Evolutionary conservation across 2,329 filamentous ascomycete genomes (phyloP), one percentile per base, ranked within the genome.

Genomic region (Penicillium sp.): DNA sequence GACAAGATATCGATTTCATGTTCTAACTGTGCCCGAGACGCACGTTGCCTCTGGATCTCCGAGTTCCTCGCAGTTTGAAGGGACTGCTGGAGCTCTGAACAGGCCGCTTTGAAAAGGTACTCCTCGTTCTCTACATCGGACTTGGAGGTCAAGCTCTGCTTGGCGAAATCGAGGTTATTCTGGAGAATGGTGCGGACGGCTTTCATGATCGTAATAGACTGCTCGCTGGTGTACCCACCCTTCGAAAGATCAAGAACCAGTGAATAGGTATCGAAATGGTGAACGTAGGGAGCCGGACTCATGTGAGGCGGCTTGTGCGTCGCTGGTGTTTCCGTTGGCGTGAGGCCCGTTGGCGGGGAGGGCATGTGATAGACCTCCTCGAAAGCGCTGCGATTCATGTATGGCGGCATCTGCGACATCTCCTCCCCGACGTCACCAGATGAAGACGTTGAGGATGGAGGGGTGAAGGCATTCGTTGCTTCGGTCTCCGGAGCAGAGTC

Each of bases 221-320:
- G 94, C 0, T 82, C 83, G 46, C 85, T 81, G 1, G 85, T 86
- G 76, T 92, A 97, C 0, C 89, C 89, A 13, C 87, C 87, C 0
- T 78, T 79, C 18, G 87, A 83, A 16, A 99, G 86, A 68, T 91
- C 87, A 70, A 89, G 89, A 16, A 98, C 95, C 5, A 98, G 84
- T 14, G 87, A 88, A 76, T 95, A 99, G 24, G 89, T 96, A 77
- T 99, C 94, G 76, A 99, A 99, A 78, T 98, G 92, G 78, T 99
- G 95, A 36, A 96, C 87, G 72, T 96, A 96, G 1, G 88, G 90
- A 7, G 90, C 86, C 0, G 91, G 71, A 90, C 84, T 68, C 61
- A 77, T 60, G 72, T 92, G 87, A 4, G 89, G 89, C 22, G 85
- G 83, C 65, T 83, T 83, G 27, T 79, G 69, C 7, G 70, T 63